Conservation (phyloP, 78 protist species). For the Salpingoeca rosetta region DNA sequence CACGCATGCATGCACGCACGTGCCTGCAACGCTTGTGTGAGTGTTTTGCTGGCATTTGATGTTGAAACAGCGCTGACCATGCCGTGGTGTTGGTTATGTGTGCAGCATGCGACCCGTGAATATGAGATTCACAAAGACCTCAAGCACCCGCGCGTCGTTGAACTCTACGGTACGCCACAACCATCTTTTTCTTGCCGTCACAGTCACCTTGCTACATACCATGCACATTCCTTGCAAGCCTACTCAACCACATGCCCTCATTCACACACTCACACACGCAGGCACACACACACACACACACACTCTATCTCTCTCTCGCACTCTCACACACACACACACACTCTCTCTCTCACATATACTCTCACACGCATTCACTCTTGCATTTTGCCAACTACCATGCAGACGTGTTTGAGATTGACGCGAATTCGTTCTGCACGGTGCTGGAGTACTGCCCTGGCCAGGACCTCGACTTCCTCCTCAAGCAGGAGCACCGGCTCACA, state of each 20-base stretch:
- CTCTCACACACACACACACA: too few species aligned
- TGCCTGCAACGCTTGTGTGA: not conserved
- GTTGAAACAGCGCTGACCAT: not conserved
- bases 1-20: not conserved
- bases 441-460: conserved; percentile 60
- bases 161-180: conserved; percentile 8
- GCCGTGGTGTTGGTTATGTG: not conserved
- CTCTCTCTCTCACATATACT: too few species aligned
- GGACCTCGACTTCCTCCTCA: conserved; percentile 34
- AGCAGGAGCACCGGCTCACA: conserved; percentile 1
- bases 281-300: too few species aligned
- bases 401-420: conserved; percentile 49
- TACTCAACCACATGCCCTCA: too few species aligned
- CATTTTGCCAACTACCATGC: too few species aligned
- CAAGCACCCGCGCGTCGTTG: conserved; percentile 58
- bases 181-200: too few species aligned
- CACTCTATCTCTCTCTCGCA: too few species aligned
- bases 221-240: too few species aligned
- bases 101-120: conserved; percentile 73
- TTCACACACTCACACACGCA: too few species aligned
- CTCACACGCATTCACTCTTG: too few species aligned
- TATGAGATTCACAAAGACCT: conserved; percentile 51
- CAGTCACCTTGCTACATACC: too few species aligned
- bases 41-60: not conserved
- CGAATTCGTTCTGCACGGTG: conserved; percentile 56